Conservation (phyloP, 1,284 basidiomycete genomes). For the Ceratobasidium sp. region DNA sequence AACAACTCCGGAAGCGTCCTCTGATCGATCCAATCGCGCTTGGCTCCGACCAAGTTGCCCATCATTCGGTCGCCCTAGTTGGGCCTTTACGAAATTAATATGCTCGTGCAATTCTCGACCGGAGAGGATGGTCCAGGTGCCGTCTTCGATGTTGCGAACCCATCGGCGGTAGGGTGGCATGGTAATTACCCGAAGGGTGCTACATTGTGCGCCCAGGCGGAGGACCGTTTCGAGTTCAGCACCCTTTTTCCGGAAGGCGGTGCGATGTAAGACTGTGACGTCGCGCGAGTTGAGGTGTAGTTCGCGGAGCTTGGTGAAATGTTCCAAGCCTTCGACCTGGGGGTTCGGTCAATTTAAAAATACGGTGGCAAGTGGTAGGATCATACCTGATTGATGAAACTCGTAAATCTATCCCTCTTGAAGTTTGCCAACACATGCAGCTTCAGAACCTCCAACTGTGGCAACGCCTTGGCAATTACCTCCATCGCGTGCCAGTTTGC, state of each 20-base stretch:
- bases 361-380: neutral
- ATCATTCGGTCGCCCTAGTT: conserved; percentile 43
- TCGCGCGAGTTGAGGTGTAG: conserved; percentile 42
- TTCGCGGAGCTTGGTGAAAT: conserved; percentile 35
- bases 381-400: conserved; percentile 38
- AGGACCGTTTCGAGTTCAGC: conserved; percentile 14
- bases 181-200: conserved; percentile 27
- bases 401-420: conserved; percentile 34
- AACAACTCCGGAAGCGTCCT: neutral
- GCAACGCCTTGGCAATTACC: conserved; percentile 42
- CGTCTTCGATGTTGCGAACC: conserved; percentile 16
- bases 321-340: conserved; percentile 36
- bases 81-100: conserved; percentile 36
- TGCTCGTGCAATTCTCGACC: conserved; percentile 40
- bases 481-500: conserved; percentile 46
- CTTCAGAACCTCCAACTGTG: conserved; percentile 37
- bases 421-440: conserved; percentile 42
- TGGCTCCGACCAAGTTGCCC: conserved; percentile 29
- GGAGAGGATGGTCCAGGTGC: conserved; percentile 19
- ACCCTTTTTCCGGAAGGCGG: conserved; percentile 37
- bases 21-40: conserved; percentile 19
- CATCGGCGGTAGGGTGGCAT: conserved; percentile 44
- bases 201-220: conserved; percentile 14
- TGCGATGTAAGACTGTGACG: conserved; percentile 43
- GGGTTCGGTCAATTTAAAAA: neutral